Base-by-base conservation (phyloP, 2,329 filamentous ascomycete genomes). In the Didymella exigua region DNA sequence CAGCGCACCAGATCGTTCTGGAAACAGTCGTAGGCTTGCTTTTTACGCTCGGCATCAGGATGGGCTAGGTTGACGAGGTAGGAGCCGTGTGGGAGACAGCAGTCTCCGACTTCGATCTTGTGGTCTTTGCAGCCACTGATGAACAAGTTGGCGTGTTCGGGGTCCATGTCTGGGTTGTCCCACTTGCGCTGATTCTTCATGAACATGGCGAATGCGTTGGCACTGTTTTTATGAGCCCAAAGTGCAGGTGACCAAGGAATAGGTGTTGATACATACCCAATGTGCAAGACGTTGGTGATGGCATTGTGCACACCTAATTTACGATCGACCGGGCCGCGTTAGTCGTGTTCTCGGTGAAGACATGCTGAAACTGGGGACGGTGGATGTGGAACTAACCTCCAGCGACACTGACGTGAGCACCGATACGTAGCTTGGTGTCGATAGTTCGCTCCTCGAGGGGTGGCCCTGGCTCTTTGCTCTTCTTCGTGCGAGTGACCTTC, bases 51-150 rank as follows among this genome's bases (percentile, higher is more conserved):
- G 23, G 84, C 74, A 68, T 98, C 93, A 4, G 86, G 82, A 69
- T 96, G 91, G 0, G 95, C 95, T 5, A 99, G 85, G 71, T 99
- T 99, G 69, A 99, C 92, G 7, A 99, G 88, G 74, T 99, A 99
- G 1, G 91, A 96, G 29, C 95, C 95, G 72, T 99, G 95, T 0
- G 95, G 95, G 1, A 99, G 5, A 96, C 86, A 68, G 92, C 85
- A 76, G 91, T 85, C 84, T 52, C 81, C 81, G 6, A 86, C 84
- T 67, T 90, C 86, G 74, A 93, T 96, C 44, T 79, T 78, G 72
- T 93, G 86, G 44, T 87, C 78, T 45, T 84, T 80, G 70, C 91
- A 90, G 27, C 86, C 78, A 37, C 82, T 81, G 51, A 84, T 84
- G 77, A 98, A 99, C 33, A 86, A 82, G 36, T 86, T 81, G 44